Percentiles rank a stretch among this genome's conserved stretches.
Conservation (phyloP, 371 early-diverging fungal species). For the Mucor sp. region DNA sequence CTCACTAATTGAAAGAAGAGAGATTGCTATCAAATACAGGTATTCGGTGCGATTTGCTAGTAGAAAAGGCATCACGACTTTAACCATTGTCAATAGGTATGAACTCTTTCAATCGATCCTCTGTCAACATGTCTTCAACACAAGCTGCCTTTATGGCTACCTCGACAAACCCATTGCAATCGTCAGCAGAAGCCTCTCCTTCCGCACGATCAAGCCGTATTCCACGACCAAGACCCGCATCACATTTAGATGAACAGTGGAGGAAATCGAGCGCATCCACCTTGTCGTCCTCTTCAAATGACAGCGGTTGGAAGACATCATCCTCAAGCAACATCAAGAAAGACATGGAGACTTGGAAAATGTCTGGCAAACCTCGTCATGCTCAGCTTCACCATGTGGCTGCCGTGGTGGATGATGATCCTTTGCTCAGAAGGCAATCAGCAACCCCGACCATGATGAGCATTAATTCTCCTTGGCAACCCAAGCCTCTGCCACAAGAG, state of each 20-base stretch:
- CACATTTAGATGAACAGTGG: slow-evolving; percentile 12
- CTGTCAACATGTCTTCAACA: background rate
- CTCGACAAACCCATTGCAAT: background rate
- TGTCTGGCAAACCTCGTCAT: slow-evolving; percentile 25
- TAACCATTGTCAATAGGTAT: background rate
- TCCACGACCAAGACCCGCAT: slow-evolving; percentile 2
- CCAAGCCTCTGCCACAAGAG: slow-evolving; percentile 17
- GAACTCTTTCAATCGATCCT: background rate
- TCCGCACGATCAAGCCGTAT: background rate
- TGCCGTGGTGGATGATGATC: slow-evolving; percentile 4
- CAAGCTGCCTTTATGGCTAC: background rate
- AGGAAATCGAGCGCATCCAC: background rate
- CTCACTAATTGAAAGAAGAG: background rate
- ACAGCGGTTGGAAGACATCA: slow-evolving; percentile 5
- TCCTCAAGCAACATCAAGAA: background rate
- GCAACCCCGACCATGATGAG: slow-evolving; percentile 2
- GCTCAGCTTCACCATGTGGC: slow-evolving; percentile 13
- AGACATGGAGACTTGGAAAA: slow-evolving; percentile 22
- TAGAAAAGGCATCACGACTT: background rate
- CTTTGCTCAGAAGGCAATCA: slow-evolving; percentile 12
- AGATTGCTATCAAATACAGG: background rate
- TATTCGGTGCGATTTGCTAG: background rate
- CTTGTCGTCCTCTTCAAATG: background rate
- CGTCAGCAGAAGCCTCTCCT: background rate
- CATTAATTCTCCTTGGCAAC: slow-evolving; percentile 15